Base-by-base conservation (phyloP, 2,329 filamentous ascomycete genomes). In the Helminthosporium solani region DNA sequence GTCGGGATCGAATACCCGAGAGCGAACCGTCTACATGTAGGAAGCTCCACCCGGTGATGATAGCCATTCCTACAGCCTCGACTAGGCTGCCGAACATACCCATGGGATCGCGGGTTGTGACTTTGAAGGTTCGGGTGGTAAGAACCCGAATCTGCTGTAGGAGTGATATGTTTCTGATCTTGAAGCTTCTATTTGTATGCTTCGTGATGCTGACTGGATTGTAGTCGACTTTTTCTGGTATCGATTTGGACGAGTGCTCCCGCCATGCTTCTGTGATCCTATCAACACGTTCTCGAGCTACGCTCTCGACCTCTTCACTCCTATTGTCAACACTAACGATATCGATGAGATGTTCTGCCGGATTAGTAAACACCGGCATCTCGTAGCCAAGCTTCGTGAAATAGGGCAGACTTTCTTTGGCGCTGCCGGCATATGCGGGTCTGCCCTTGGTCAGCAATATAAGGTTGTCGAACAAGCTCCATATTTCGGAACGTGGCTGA, bases 401-500 rank as follows among this genome's bases (percentile, higher is more conserved):
- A 75, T 88, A 86, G 0, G 78, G 70, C 3, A 88, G 64, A 39
- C 83, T 86, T 2, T 78, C 75, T 3, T 73, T 67, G 20, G 78
- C 76, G 1, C 74, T 70, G 0, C 87, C 87, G 18, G 83, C 84
- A 57, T 86, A 91, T 0, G 90, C 79, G 0, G 84, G 81, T 27
- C 78, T 80, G 0, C 87, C 87, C 55, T 77, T 79, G 1, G 85
- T 83, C 2, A 91, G 66, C 11, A 91, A 75, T 8, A 90, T 74
- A 7, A 90, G 74, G 47, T 83, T 82, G 64, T 90, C 87, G 59
- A 91, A 88, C 14, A 90, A 75, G 25, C 81, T 78, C 86, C 87
- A 91, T 12, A 91, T 90, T 63, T 90, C 87, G 0, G 86, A 89
- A 16, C 87, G 78, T 16, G 87, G 87, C 52, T 89, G 85, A 63